phyloP scores from a whole-genome alignment of 441 rosid species.

The Mallotus repandus region DNA sequence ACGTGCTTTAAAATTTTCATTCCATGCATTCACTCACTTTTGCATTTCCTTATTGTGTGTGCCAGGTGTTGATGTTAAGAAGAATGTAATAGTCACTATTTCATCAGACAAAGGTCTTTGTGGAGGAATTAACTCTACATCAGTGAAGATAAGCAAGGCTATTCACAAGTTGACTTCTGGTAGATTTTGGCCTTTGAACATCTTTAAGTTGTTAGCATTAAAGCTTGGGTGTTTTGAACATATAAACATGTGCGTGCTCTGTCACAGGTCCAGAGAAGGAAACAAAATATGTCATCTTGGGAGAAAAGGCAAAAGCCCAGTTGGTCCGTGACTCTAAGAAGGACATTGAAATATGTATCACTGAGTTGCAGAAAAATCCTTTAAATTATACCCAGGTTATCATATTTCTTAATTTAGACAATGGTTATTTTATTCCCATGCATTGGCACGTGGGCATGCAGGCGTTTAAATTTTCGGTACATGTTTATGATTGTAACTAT shows the following conservation, averaged over 20 bases:
- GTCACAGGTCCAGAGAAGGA: conserved; percentile 80
- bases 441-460: neutral
- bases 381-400: conserved; percentile 81
- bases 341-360: conserved; percentile 50
- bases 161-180: conserved; percentile 68
- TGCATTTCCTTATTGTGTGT: conserved; percentile 8
- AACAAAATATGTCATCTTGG: conserved; percentile 71
- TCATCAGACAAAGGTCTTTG: conserved; percentile 98
- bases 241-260: conserved; percentile 20
- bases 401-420: neutral
- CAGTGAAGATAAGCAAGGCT: conserved; percentile 79
- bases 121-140: conserved; percentile 96
- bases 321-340: conserved; percentile 87
- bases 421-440: neutral
- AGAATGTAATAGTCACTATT: conserved; percentile 78
- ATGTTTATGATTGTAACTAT: neutral
- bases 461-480: neutral
- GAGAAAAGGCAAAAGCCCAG: conserved; percentile 89
- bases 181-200: conserved; percentile 32
- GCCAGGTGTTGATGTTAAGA: conserved; percentile 84
- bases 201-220: neutral
- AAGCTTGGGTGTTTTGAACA: conserved; percentile 4
- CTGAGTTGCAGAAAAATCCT: conserved; percentile 88
- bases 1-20: neutral
- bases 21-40: neutral